These are phyloP conservation scores for Colletotrichum sp. DNA, from an alignment of 2,329 filamentous ascomycete species.

Conservation along the genomic window DNA sequence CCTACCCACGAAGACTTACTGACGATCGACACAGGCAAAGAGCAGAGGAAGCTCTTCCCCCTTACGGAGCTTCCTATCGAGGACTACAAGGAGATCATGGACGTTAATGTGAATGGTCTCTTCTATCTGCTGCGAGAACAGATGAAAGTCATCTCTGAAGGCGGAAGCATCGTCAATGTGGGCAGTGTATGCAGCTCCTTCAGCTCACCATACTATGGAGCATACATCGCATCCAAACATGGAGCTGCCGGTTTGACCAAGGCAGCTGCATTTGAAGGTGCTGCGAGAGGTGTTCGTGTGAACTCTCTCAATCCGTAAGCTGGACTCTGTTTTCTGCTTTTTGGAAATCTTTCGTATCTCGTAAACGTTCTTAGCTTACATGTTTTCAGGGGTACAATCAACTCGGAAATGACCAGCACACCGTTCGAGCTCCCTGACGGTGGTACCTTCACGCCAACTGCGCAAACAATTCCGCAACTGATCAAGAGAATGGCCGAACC, in stretches of 20 bases:
- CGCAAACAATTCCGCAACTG: slow-evolving; percentile 26
- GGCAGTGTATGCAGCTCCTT: slow-evolving; percentile 35
- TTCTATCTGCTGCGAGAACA: slow-evolving; percentile 25
- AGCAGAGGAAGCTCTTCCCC: slow-evolving; percentile 30
- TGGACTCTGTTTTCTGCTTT: neutral
- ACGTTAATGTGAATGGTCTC: slow-evolving; percentile 25
- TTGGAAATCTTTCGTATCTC: neutral
- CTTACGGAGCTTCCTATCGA: slow-evolving; percentile 23
- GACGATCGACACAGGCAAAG: neutral
- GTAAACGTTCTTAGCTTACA: neutral
- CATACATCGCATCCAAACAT: slow-evolving; percentile 39
- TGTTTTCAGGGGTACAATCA: slow-evolving; percentile 26
- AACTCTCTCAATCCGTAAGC: slow-evolving; percentile 21
- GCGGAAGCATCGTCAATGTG: slow-evolving; percentile 50
- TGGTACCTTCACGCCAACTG: neutral
- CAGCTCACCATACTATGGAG: slow-evolving; percentile 31
- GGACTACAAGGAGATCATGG: slow-evolving; percentile 23
- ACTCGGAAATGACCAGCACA: slow-evolving; percentile 30
- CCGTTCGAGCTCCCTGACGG: slow-evolving; percentile 28
- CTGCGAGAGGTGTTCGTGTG: slow-evolving; percentile 26
- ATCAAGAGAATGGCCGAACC: slow-evolving; percentile 31
- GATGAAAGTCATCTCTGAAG: slow-evolving; percentile 28
- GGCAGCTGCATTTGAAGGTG: slow-evolving; percentile 42
- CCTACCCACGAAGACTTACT: neutral
- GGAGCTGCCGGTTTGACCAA: slow-evolving; percentile 42